Evolutionary conservation across 768 basidiomycete genomes (phyloP).

Genomic region (Coprinellus micaceus): DNA sequence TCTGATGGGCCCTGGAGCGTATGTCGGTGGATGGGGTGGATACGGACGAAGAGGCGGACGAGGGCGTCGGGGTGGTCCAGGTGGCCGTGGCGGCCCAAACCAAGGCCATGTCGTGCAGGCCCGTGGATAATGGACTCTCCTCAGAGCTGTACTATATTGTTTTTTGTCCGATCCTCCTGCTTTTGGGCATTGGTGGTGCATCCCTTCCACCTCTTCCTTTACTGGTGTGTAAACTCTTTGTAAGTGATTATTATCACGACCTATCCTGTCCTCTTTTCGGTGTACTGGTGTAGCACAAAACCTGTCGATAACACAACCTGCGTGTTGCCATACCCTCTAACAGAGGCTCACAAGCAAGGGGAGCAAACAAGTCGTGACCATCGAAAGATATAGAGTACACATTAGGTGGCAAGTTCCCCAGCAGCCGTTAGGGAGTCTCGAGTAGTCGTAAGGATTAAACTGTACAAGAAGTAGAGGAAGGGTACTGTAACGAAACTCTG

Average conservation of each 20-base stretch:
- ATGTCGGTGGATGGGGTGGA: slow-evolving; percentile 77
- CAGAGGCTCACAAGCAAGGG: too few relatives aligned
- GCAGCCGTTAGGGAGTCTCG: too few relatives aligned
- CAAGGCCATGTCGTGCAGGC: slow-evolving; percentile 14
- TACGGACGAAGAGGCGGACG: slow-evolving; percentile 50
- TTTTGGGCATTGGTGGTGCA: too few relatives aligned
- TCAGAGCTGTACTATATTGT: background rate
- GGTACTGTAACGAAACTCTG: too few relatives aligned
- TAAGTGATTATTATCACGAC: background rate
- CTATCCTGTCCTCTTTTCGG: background rate
- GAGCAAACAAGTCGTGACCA: too few relatives aligned
- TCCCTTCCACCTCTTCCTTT: background rate
- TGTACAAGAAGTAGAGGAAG: too few relatives aligned
- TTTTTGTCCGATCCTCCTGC: background rate
- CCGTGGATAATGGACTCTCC: slow-evolving; percentile 10
- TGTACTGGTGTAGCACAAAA: background rate
- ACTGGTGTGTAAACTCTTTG: background rate
- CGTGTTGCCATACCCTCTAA: too few relatives aligned
- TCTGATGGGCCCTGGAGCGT: slow-evolving; percentile 72
- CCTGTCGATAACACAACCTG: background rate
- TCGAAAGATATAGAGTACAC: too few relatives aligned
- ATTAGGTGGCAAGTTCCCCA: too few relatives aligned
- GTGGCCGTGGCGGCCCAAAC: slow-evolving; percentile 11
- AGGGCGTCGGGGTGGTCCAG: slow-evolving; percentile 25
- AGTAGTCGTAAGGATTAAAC: too few relatives aligned